Evolutionary conservation across 202 grass and related monocot species (phyloP).

Genomic region (Eragrostis tef): DNA sequence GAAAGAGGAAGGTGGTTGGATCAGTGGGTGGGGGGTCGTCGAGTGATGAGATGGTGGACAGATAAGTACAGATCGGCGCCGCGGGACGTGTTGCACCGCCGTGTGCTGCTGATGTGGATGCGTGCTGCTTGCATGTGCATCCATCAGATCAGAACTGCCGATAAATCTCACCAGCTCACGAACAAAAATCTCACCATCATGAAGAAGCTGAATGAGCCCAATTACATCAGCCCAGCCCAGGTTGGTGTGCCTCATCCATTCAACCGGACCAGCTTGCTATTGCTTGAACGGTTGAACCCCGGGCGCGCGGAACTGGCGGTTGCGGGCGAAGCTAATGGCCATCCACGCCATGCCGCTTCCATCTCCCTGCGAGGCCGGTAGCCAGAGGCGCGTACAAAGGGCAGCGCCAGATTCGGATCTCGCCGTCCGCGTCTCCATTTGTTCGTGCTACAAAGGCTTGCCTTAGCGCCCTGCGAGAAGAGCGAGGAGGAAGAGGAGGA

Average conservation of each 20-base stretch:
- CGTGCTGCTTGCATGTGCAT: background rate
- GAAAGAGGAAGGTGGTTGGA: background rate
- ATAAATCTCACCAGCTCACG: too few species aligned
- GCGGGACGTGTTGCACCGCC: constrained; percentile 6
- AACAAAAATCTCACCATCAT: too few species aligned
- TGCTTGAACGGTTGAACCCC: background rate
- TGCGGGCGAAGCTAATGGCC: constrained; percentile 31
- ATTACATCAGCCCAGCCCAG: background rate
- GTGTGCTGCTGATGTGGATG: constrained; percentile 22
- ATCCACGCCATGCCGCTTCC: constrained; percentile 20
- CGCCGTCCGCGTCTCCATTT: background rate
- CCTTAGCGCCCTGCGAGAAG: background rate
- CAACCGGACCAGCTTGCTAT: background rate
- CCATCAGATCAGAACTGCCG: background rate
- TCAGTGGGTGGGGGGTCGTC: background rate
- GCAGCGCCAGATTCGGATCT: constrained; percentile 35
- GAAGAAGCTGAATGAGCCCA: background rate
- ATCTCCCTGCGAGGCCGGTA: background rate
- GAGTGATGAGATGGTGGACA: background rate
- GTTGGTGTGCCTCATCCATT: background rate
- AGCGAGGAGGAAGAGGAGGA: constrained; percentile 35
- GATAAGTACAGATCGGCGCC: background rate
- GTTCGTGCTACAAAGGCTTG: constrained; percentile 16
- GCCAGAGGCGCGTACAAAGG: constrained; percentile 5
- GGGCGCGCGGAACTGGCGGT: constrained; percentile 37